These are phyloP conservation scores for Thermothielavioides terrestris DNA, from an alignment of 495 filamentous ascomycete species.

Conservation along the genomic window DNA sequence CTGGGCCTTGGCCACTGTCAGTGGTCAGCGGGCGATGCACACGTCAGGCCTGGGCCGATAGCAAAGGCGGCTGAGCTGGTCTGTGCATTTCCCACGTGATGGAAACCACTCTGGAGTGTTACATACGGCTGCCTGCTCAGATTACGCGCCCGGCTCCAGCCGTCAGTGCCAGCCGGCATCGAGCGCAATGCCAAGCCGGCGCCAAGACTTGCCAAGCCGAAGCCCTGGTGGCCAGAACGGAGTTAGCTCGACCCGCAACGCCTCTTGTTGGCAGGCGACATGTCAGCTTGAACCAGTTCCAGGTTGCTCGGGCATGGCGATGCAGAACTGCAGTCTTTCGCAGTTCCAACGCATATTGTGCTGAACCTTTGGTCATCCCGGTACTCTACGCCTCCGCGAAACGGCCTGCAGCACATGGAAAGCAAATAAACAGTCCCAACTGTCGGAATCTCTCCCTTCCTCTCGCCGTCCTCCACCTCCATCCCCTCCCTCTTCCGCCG, in stretches of 20 bases:
- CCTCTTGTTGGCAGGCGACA: constrained; percentile 8
- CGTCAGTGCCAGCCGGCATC: constrained; percentile 6
- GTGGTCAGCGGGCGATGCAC: constrained; percentile 16
- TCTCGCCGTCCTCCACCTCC: not conserved
- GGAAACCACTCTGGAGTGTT: not conserved
- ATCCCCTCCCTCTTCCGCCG: not conserved
- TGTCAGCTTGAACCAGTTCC: constrained; percentile 13
- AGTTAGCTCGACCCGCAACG: constrained; percentile 10
- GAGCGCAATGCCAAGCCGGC: constrained; percentile 4
- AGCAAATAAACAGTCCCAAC: not conserved
- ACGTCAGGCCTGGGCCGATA: constrained; percentile 19
- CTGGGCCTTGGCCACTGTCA: constrained; percentile 12
- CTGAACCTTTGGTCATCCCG: not conserved
- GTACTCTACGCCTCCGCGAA: not conserved
- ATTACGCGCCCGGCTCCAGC: not conserved
- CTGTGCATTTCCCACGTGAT: constrained; percentile 23
- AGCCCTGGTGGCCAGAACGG: no score
- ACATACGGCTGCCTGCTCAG: not conserved
- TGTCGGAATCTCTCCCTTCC: not conserved
- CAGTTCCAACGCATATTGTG: not conserved
- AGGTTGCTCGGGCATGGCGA: not conserved
- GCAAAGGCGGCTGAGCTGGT: constrained; percentile 8
- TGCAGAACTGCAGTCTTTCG: not conserved
- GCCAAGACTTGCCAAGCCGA: not conserved
- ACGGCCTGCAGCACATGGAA: not conserved